Percentiles rank a stretch among this genome's conserved stretches.
Evolutionary conservation across 331 rosid species (phyloP).

Genomic region (Erythrophleum ivorense): DNA sequence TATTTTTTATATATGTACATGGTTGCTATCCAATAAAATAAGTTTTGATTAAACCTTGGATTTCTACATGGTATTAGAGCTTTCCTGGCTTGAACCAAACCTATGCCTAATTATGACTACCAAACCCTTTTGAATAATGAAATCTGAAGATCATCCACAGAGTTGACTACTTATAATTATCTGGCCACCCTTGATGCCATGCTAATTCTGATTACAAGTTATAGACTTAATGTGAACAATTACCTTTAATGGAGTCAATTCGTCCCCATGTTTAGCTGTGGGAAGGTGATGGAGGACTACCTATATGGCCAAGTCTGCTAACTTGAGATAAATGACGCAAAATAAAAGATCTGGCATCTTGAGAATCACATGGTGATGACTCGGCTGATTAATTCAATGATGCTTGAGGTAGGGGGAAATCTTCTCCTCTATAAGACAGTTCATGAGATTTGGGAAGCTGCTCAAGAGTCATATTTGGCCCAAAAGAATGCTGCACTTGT

Average conservation of each 20-base stretch:
- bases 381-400: neutral
- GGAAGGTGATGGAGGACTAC: neutral
- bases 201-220: neutral
- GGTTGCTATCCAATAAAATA: neutral
- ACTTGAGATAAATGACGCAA: neutral
- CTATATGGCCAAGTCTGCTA: neutral
- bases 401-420: neutral
- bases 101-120: neutral
- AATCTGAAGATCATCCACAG: neutral
- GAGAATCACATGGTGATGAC: neutral
- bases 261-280: neutral
- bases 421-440: neutral
- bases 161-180: neutral
- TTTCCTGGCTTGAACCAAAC: neutral
- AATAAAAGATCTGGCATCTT: neutral
- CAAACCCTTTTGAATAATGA: neutral
- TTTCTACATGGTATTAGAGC: too few species aligned
- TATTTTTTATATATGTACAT: neutral
- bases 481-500: neutral
- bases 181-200: neutral
- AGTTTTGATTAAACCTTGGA: neutral
- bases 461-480: neutral
- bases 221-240: neutral
- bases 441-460: neutral
- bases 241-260: neutral